A percentile compares a stretch with the other conserved stretches of the same genome.
phyloP scores from a whole-genome alignment of 176 grass and related monocot genomes.

The Oryza meyeriana region DNA sequence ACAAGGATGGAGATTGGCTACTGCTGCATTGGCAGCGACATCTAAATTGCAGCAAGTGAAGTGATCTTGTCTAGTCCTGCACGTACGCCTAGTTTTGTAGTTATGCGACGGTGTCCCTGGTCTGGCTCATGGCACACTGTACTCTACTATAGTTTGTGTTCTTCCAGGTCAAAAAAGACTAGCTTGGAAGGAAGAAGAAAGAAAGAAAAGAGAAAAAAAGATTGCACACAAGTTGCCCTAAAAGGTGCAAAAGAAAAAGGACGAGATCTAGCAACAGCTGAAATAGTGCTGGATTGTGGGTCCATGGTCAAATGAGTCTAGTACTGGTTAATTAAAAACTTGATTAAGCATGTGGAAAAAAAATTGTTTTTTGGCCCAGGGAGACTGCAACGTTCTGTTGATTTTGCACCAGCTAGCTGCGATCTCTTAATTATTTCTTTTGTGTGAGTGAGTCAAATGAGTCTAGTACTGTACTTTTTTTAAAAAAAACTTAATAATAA shows the following conservation, averaged over 20 bases:
- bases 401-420: no score
- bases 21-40: slow-evolving; percentile 21
- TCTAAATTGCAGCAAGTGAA: neutral
- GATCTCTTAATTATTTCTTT: no score
- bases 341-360: neutral
- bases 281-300: neutral
- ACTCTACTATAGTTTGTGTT: neutral
- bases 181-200: neutral
- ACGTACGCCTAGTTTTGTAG: slow-evolving; percentile 12
- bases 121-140: neutral
- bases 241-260: neutral
- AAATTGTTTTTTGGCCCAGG: no score
- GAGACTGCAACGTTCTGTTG: no score
- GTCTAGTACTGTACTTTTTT: no score
- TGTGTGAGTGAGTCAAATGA: no score
- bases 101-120: neutral
- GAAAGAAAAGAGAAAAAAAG: neutral
- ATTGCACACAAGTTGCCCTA: neutral
- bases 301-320: neutral
- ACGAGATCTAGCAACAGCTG: slow-evolving; percentile 6
- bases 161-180: slow-evolving; percentile 15
- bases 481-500: no score
- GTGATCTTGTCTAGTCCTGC: neutral
- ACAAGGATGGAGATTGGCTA: neutral
- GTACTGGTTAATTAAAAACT: neutral